Percentiles rank a stretch among this genome's conserved stretches.
phyloP scores from a whole-genome alignment of 2,329 filamentous ascomycete species.

The Scedosporium apiospermum region DNA sequence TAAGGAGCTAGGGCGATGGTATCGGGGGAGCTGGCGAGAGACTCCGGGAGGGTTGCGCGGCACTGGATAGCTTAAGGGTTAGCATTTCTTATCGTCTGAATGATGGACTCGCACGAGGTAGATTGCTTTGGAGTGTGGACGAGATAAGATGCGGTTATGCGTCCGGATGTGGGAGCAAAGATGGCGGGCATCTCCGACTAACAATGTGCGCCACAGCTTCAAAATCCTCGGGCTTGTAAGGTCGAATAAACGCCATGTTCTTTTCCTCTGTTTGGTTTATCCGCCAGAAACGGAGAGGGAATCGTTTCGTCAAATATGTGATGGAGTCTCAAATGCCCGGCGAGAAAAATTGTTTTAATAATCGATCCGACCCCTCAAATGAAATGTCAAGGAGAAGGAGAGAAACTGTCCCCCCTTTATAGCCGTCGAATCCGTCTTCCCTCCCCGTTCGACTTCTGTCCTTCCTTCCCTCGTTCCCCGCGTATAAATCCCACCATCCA shows the following conservation, averaged over 20 bases:
- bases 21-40: constrained; percentile 24
- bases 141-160: neutral
- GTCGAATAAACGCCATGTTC: constrained; percentile 34
- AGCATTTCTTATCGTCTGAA: no score
- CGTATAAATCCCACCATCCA: neutral
- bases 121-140: neutral
- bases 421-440: neutral
- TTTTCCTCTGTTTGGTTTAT: neutral
- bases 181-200: constrained; percentile 8
- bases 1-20: constrained; percentile 32
- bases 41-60: constrained; percentile 35
- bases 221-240: constrained; percentile 27
- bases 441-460: neutral
- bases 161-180: neutral
- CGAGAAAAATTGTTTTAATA: neutral
- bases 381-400: no score
- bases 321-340: no score
- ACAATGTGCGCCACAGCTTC: constrained; percentile 32
- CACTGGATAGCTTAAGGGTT: constrained; percentile 24
- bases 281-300: neutral
- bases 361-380: neutral
- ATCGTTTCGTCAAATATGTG: neutral
- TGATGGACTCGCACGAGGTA: neutral
- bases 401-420: no score
- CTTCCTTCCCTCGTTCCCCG: neutral